phyloP scores from a whole-genome alignment of 306 rosid species.

The Lotus japonicus region DNA sequence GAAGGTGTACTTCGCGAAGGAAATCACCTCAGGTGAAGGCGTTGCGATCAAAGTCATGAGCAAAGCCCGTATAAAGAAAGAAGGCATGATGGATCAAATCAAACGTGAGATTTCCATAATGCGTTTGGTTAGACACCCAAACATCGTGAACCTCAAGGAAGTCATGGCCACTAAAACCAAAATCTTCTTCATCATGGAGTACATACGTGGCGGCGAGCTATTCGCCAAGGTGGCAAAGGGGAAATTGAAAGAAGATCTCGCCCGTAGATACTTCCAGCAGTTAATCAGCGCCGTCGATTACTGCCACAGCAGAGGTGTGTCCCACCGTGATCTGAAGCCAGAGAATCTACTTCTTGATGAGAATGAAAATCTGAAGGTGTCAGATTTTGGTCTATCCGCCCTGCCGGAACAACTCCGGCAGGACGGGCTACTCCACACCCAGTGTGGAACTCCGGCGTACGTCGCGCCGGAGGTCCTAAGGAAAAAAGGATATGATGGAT shows the following conservation, averaged over 20 bases:
- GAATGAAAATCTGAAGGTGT: not conserved
- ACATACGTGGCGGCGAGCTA: conserved; percentile 12
- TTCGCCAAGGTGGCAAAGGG: not conserved
- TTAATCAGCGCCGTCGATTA: not conserved
- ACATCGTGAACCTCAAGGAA: conserved; percentile 5
- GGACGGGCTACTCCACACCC: conserved; percentile 10
- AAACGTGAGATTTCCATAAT: not conserved
- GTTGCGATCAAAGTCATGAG: conserved; percentile 24
- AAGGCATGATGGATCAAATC: conserved; percentile 15
- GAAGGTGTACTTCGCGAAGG: conserved; percentile 57
- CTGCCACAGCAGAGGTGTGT: not conserved
- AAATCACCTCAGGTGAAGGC: conserved; percentile 43
- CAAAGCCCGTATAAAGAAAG: not conserved
- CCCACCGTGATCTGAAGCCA: not conserved
- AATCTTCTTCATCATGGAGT: not conserved
- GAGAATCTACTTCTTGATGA: not conserved
- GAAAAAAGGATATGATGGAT: not conserved
- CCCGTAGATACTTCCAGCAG: not conserved
- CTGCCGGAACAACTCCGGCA: conserved; percentile 1
- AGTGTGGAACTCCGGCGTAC: conserved; percentile 10
- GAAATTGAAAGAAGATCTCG: not conserved
- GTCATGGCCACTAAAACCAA: conserved; percentile 12
- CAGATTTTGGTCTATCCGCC: conserved; percentile 8
- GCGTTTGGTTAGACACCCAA: conserved; percentile 11
- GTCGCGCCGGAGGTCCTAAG: conserved; percentile 9